These are phyloP conservation scores for Pyricularia grisea DNA, from an alignment of 2,329 filamentous ascomycete genomes.

Conservation along the genomic window DNA sequence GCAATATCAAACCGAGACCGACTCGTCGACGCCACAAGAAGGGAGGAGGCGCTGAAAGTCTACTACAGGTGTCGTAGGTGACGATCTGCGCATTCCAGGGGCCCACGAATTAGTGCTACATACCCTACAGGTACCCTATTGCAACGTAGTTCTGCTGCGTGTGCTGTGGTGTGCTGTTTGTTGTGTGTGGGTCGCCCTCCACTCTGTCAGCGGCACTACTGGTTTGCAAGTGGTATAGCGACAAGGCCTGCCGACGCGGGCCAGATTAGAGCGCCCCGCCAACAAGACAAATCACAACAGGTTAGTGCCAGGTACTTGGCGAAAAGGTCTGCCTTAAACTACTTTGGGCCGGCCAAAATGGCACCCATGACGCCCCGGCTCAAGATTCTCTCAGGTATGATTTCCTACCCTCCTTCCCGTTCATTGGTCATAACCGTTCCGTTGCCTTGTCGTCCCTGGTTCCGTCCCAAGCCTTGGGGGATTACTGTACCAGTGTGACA, in stretches of 20 bases:
- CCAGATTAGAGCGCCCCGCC: constrained; percentile 11
- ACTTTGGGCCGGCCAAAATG: constrained; percentile 38
- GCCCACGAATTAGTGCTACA: neutral
- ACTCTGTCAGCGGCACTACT: neutral
- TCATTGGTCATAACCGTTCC: constrained; percentile 6
- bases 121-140: neutral
- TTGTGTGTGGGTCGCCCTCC: constrained; percentile 3
- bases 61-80: neutral
- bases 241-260: constrained; percentile 5
- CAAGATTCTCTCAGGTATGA: constrained; percentile 53
- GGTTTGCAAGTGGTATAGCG: constrained; percentile 6
- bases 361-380: constrained; percentile 50
- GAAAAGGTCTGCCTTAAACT: constrained; percentile 20
- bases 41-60: neutral
- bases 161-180: neutral
- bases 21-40: constrained; percentile 1
- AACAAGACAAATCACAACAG: constrained; percentile 14
- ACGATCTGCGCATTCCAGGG: neutral
- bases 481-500: neutral
- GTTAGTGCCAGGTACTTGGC: constrained; percentile 18
- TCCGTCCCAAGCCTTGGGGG: neutral
- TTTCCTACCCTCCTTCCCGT: constrained; percentile 13
- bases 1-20: neutral
- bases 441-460: neutral
- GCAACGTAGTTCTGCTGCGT: neutral